These are phyloP conservation scores for Colletotrichum tropicicola DNA, from an alignment of 2,329 filamentous ascomycete genomes.

Conservation along the genomic window DNA sequence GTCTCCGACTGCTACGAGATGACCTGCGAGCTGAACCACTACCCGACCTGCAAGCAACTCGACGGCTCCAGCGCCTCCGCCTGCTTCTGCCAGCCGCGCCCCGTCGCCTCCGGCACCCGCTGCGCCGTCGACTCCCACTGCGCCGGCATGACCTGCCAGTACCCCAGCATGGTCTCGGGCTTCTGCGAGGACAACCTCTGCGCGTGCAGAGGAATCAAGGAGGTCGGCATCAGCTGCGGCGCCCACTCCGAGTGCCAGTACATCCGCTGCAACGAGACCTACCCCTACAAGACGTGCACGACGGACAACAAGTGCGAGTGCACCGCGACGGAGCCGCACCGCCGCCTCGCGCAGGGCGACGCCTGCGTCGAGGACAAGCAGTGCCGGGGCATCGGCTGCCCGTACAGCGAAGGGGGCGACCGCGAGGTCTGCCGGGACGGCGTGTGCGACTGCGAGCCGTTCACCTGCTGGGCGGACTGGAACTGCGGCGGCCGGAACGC, in stretches of 20 bases:
- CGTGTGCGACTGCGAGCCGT: neutral
- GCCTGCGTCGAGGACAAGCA: neutral
- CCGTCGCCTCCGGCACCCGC: neutral
- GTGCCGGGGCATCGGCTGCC: neutral
- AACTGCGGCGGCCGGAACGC: too few relatives aligned
- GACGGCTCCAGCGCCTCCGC: neutral
- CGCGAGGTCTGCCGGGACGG: neutral
- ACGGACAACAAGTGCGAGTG: neutral
- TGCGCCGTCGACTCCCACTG: slow-evolving; percentile 11
- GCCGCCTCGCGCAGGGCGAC: neutral
- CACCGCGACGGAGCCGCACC: neutral
- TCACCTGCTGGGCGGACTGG: too few relatives aligned
- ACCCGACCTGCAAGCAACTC: neutral
- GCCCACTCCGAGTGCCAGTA: neutral
- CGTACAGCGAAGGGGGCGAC: neutral
- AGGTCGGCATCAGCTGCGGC: neutral
- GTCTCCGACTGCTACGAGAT: slow-evolving; percentile 1
- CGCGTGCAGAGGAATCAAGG: neutral
- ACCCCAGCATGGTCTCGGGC: neutral
- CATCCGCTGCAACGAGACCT: neutral
- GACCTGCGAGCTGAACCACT: neutral
- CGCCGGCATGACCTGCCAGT: neutral
- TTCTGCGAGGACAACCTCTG: neutral
- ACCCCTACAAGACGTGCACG: slow-evolving; percentile 7
- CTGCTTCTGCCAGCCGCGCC: neutral